phyloP scores from a whole-genome alignment of 1,139 yeast genomes.

The Hansenula anomala region DNA sequence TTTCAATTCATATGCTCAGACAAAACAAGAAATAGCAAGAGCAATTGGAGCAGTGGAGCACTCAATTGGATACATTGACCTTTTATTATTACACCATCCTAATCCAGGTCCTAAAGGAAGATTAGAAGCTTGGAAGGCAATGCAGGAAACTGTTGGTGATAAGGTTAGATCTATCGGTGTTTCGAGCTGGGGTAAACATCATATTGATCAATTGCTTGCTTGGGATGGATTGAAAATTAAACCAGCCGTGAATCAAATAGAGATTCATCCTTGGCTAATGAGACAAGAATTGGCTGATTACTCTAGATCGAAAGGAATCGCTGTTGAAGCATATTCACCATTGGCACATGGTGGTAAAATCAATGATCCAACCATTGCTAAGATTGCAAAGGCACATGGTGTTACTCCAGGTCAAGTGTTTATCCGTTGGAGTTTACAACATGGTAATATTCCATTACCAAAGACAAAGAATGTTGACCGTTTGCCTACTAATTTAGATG shows the following conservation, averaged over 20 bases:
- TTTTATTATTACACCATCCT: slow-evolving; percentile 47
- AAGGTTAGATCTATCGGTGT: slow-evolving; percentile 40
- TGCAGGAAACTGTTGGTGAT: slow-evolving; percentile 30
- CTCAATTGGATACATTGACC: slow-evolving; percentile 40
- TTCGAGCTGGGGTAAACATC: slow-evolving; percentile 43
- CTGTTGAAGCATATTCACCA: slow-evolving; percentile 48
- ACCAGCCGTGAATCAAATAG: slow-evolving; percentile 55
- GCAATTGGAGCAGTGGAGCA: slow-evolving; percentile 46
- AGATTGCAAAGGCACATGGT: slow-evolving; percentile 28
- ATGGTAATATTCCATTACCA: slow-evolving; percentile 38
- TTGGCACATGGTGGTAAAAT: slow-evolving; percentile 45
- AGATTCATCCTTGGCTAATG: slow-evolving; percentile 57
- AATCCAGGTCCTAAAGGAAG: slow-evolving; percentile 39
- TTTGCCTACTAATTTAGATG: slow-evolving; percentile 37
- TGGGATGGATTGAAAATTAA: slow-evolving; percentile 37
- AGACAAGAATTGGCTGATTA: slow-evolving; percentile 52
- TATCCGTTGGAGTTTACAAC: slow-evolving; percentile 36
- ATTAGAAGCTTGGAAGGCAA: slow-evolving; percentile 33
- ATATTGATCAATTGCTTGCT: slow-evolving; percentile 33
- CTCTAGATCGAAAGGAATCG: slow-evolving; percentile 36
- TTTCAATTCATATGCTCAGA: slow-evolving; percentile 47
- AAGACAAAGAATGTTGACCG: slow-evolving; percentile 41
- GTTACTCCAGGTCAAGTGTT: slow-evolving; percentile 32
- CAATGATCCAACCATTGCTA: slow-evolving; percentile 21
- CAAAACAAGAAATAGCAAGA: slow-evolving; percentile 47